A percentile compares a stretch with the other conserved stretches of the same genome.
Conservation (phyloP, 177 flowering plant genomes). For the Vitis hybrid region DNA sequence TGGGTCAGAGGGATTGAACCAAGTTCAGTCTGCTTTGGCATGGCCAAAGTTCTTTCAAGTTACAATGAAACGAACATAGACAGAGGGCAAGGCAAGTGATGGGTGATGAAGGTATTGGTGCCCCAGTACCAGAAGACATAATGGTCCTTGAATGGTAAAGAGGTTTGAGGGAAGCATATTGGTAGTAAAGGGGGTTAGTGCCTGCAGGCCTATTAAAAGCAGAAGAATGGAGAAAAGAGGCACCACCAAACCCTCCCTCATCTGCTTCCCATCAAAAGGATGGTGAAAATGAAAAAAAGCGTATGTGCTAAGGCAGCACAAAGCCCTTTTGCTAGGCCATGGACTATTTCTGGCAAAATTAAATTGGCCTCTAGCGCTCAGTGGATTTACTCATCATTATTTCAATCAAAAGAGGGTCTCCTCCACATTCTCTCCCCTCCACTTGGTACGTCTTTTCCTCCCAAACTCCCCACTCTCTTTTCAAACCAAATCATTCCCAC, state of each 20-base stretch:
- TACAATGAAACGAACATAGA: too few species aligned
- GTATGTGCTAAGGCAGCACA: constrained; percentile 7
- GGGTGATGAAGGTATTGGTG: not conserved
- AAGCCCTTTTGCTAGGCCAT: constrained; percentile 19
- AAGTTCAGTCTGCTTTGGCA: too few species aligned
- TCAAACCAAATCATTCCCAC: constrained; percentile 38
- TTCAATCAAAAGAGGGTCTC: constrained; percentile 23
- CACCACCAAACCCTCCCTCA: constrained; percentile 14
- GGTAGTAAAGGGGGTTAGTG: not conserved
- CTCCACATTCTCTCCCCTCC: constrained; percentile 1
- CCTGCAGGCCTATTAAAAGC: constrained; percentile 9
- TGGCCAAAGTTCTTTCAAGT: too few species aligned
- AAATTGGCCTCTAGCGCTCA: constrained; percentile 15
- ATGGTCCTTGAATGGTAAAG: constrained; percentile 2
- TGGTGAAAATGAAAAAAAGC: constrained; percentile 29
- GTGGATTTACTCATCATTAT: constrained; percentile 47
- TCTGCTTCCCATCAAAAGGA: constrained; percentile 25
- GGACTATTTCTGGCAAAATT: constrained; percentile 21
- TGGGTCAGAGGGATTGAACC: too few species aligned
- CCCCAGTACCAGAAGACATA: not conserved
- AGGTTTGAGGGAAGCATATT: not conserved
- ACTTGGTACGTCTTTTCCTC: constrained; percentile 13
- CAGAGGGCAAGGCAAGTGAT: not conserved
- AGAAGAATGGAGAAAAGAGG: constrained; percentile 18
- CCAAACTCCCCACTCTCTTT: constrained; percentile 15